phyloP scores from a whole-genome alignment of 148 eudicot species.

The Nepenthes gracilis region DNA sequence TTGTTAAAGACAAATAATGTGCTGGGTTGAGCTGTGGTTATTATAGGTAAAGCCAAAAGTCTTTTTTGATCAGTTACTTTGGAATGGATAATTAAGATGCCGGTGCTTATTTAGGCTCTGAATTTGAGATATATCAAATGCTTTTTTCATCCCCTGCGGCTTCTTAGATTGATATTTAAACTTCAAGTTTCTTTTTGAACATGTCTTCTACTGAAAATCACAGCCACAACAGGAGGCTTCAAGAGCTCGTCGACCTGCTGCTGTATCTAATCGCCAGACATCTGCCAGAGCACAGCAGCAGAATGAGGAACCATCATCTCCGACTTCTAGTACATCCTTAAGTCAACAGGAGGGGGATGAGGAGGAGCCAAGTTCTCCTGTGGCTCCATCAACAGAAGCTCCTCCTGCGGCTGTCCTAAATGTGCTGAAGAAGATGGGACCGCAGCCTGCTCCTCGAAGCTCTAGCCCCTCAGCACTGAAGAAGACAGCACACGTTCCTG shows the following conservation, averaged over 20 bases:
- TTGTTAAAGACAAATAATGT: no score
- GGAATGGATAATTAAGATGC: no score
- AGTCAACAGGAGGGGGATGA: slow-evolving; percentile 23
- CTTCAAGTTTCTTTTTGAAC: not conserved
- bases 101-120: no score
- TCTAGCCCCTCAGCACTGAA: slow-evolving; percentile 9
- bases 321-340: slow-evolving; percentile 44
- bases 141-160: no score
- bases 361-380: slow-evolving; percentile 22
- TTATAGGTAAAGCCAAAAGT: no score
- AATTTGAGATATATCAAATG: no score
- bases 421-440: slow-evolving; percentile 12
- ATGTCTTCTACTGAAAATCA: slow-evolving; percentile 3
- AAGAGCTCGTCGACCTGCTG: slow-evolving; percentile 34
- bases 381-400: slow-evolving; percentile 19
- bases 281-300: slow-evolving; percentile 16
- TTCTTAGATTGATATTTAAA: no score
- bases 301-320: slow-evolving; percentile 44
- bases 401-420: slow-evolving; percentile 17
- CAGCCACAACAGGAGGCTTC: slow-evolving; percentile 46
- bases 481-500: slow-evolving; percentile 4
- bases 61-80: no score
- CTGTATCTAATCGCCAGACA: slow-evolving; percentile 23
- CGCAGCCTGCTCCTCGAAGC: slow-evolving; percentile 15
- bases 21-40: no score